Percentiles rank a stretch among this genome's conserved stretches.
phyloP scores from a whole-genome alignment of 768 basidiomycete genomes.

The Obba rivulosa region DNA sequence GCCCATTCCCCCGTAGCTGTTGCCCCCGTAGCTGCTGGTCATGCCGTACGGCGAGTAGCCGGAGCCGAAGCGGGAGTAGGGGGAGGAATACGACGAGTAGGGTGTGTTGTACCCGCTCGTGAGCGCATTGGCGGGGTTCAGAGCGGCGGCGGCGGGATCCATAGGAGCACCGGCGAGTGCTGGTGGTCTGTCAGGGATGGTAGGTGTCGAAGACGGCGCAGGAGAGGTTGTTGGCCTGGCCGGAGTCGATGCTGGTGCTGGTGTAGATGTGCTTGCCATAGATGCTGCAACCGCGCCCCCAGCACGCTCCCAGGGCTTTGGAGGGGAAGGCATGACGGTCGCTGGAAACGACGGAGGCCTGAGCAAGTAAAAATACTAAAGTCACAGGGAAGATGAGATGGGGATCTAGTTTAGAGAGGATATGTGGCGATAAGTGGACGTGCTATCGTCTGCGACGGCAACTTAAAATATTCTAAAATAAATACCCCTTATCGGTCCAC shows the following conservation, averaged over 20 bases:
- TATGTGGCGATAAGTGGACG: no score
- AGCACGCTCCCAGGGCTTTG: conserved; percentile 84
- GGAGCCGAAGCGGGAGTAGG: conserved; percentile 41
- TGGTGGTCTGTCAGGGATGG: conserved; percentile 62
- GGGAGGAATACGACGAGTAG: conserved; percentile 37
- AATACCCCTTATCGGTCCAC: no score
- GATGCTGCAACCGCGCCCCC: conserved; percentile 34
- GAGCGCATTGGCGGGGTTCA: conserved; percentile 18
- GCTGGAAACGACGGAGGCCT: no score
- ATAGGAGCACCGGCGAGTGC: conserved; percentile 30
- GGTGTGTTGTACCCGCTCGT: conserved; percentile 28
- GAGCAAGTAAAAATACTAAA: no score
- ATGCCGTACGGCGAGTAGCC: conserved; percentile 40
- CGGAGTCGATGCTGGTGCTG: conserved; percentile 19
- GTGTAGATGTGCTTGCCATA: conserved; percentile 23
- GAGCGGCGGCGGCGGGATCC: conserved; percentile 27
- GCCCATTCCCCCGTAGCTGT: conserved; percentile 38
- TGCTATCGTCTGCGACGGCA: no score
- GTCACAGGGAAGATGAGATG: no score
- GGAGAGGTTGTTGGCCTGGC: conserved; percentile 13
- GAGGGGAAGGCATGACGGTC: conserved; percentile 69
- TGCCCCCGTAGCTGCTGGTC: conserved; percentile 37
- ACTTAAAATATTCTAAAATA: no score
- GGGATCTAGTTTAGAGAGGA: no score
- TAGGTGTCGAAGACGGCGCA: conserved; percentile 23